These are phyloP conservation scores for Oropetium thomaeum DNA, from an alignment of 176 grass and related monocot genomes.

Conservation along the genomic window DNA sequence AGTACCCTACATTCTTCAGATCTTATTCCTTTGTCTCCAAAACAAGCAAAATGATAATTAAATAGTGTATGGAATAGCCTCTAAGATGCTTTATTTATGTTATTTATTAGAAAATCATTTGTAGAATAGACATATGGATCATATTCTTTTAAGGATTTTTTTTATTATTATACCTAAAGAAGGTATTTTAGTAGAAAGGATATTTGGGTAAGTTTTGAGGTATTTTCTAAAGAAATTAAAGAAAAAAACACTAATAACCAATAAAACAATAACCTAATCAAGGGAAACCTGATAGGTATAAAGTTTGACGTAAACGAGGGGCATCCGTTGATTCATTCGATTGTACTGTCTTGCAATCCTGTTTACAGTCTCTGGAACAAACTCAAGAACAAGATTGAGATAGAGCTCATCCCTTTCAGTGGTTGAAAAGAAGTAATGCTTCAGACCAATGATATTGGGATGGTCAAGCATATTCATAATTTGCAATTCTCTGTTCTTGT, in stretches of 20 bases:
- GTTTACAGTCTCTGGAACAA: slow-evolving; percentile 89
- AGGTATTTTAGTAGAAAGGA: neutral
- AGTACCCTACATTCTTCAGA: neutral
- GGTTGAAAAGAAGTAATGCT: slow-evolving; percentile 95
- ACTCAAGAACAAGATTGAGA: slow-evolving; percentile 93
- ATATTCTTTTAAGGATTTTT: neutral
- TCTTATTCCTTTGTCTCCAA: neutral
- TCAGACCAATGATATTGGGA: slow-evolving; percentile 88
- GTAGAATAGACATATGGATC: neutral
- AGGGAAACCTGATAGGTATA: slow-evolving; percentile 81
- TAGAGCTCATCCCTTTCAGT: slow-evolving; percentile 86
- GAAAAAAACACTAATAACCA: neutral
- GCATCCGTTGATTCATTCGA: slow-evolving; percentile 81
- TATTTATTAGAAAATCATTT: neutral
- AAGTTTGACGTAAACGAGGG: slow-evolving; percentile 86
- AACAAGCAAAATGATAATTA: neutral
- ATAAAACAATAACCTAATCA: slow-evolving; percentile 5
- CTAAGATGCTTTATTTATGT: neutral
- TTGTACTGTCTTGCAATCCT: slow-evolving; percentile 75
- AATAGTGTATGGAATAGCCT: neutral
- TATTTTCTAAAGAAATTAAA: neutral
- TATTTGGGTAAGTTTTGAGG: neutral
- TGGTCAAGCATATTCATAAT: slow-evolving; percentile 99
- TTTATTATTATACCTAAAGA: neutral
- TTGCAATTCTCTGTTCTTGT: slow-evolving; percentile 94